Evolutionary conservation across 495 filamentous ascomycete species (phyloP), one percentile per base, ranked within the genome.

Genomic region (Oidiodendron maius): DNA sequence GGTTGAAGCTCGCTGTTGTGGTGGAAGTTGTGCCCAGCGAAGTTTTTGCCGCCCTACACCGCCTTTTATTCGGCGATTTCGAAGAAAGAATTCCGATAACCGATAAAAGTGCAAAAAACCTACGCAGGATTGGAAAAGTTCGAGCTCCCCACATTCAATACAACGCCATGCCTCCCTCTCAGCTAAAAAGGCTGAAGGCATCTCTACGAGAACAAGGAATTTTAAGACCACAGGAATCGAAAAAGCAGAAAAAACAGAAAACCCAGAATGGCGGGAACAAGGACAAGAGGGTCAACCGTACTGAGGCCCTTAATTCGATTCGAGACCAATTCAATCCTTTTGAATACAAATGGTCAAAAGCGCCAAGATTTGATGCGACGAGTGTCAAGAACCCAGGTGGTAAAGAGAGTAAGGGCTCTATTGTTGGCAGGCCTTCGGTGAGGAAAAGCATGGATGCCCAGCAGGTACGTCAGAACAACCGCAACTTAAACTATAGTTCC

Each of bases 251-350:
- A 61, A 86, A 83, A 57, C 77, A 85, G 64, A 80, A 82, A 63
- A 76, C 75, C 30, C 81, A 83, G 61, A 73, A 79, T 61, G 77
- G 77, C 32, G 74, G 72, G 39, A 71, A 71, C 40, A 71, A 69
- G 37, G 75, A 78, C 52, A 82, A 85, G 54, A 74, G 80, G 43
- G 76, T 84, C n/a, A 77, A 87, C 64, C 77, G 83, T 46, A 77
- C 81, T 56, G 78, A 77, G 36, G 87, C 86, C 12, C 71, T 98
- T 44, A 76, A 86, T 58, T 77, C 76, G 41, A 96, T 97, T 61
- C 84, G 93, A 53, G 90, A 96, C 50, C 80, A 88, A 55, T 96
- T 96, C 79, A 97, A 96, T 66, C 93, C 93, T 2, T 98, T 97
- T 64, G 93, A 98, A 64, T 77, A 94, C 63, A 89, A 93, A 65